Evolutionary conservation across 345 rosid species (phyloP).

Genomic region (Linum usitatissimum): DNA sequence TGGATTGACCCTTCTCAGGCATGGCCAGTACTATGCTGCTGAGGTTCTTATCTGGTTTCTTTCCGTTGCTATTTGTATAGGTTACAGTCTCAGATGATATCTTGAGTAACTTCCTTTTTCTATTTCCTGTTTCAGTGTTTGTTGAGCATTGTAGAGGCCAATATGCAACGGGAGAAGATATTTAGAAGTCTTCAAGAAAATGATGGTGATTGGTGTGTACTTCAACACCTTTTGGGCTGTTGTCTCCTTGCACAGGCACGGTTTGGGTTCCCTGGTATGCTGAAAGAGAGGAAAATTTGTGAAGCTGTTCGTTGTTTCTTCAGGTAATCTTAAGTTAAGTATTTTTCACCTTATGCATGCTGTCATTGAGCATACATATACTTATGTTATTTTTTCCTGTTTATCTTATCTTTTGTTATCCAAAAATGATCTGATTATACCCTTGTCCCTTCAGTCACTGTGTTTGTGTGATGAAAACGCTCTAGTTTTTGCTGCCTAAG

Average conservation of each 20-base stretch:
- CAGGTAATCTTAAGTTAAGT: slow-evolving; percentile 33
- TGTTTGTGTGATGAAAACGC: neutral
- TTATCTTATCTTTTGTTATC: neutral
- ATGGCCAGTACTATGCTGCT: slow-evolving; percentile 78
- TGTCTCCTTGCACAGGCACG: slow-evolving; percentile 81
- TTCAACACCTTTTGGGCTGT: slow-evolving; percentile 88
- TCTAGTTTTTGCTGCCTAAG: neutral
- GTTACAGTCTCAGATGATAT: neutral
- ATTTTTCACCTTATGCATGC: neutral
- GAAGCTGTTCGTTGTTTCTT: slow-evolving; percentile 86
- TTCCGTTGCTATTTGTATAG: neutral
- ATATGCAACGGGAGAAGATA: slow-evolving; percentile 49
- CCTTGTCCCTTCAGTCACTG: neutral
- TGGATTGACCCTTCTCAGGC: slow-evolving; percentile 57
- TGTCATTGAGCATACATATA: neutral
- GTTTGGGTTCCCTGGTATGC: slow-evolving; percentile 39
- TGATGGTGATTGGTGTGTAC: slow-evolving; percentile 70
- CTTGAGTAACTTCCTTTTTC: neutral
- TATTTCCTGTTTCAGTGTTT: slow-evolving; percentile 31
- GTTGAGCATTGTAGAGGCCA: slow-evolving; percentile 59
- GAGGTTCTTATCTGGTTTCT: slow-evolving; percentile 40
- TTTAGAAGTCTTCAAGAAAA: slow-evolving; percentile 59
- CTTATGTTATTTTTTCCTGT: neutral
- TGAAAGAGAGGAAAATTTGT: slow-evolving; percentile 57
- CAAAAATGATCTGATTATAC: neutral